These are phyloP conservation scores for Diaporthe sp. DNA, from an alignment of 2,329 filamentous ascomycete genomes.

Conservation along the genomic window DNA sequence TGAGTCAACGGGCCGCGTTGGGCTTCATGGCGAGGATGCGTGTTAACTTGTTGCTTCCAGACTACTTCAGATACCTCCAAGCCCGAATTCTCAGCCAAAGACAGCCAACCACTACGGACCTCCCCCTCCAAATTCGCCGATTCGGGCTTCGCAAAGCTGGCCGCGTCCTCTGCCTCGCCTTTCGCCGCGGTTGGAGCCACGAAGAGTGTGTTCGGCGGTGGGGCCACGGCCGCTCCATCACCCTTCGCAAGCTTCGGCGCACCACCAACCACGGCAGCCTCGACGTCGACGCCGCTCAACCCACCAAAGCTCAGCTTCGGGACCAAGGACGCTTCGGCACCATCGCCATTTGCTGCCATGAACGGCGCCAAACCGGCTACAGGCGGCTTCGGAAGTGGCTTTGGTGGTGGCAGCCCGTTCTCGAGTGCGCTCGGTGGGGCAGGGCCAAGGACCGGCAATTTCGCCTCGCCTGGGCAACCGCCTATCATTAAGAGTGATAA, in stretches of 20 bases:
- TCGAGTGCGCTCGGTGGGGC: conserved; percentile 55
- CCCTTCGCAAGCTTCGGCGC: conserved; percentile 54
- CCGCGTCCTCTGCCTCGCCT: conserved; percentile 72
- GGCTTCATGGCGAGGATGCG: background rate
- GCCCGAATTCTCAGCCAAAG: conserved; percentile 46
- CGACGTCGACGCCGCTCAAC: conserved; percentile 48
- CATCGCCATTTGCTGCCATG: conserved; percentile 65
- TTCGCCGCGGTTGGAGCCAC: conserved; percentile 70
- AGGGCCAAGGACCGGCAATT: conserved; percentile 71
- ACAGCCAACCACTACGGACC: conserved; percentile 55
- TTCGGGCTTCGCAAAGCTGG: conserved; percentile 78
- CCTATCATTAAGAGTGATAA: conserved; percentile 68
- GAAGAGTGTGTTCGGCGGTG: conserved; percentile 65
- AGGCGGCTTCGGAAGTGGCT: conserved; percentile 56
- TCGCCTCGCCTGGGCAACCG: conserved; percentile 73
- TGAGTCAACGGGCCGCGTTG: background rate
- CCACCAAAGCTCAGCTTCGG: conserved; percentile 62
- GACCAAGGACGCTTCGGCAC: conserved; percentile 48
- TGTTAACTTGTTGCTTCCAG: conserved; percentile 40
- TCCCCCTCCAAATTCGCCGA: conserved; percentile 75
- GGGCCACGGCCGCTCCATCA: conserved; percentile 57
- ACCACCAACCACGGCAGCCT: conserved; percentile 49
- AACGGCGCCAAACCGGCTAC: conserved; percentile 48
- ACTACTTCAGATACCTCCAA: conserved; percentile 45
- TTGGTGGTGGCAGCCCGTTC: conserved; percentile 57